A percentile compares a stretch with the other conserved stretches of the same genome.
phyloP scores from a whole-genome alignment of 805 yeast species.

The Blastobotrys robertii region DNA sequence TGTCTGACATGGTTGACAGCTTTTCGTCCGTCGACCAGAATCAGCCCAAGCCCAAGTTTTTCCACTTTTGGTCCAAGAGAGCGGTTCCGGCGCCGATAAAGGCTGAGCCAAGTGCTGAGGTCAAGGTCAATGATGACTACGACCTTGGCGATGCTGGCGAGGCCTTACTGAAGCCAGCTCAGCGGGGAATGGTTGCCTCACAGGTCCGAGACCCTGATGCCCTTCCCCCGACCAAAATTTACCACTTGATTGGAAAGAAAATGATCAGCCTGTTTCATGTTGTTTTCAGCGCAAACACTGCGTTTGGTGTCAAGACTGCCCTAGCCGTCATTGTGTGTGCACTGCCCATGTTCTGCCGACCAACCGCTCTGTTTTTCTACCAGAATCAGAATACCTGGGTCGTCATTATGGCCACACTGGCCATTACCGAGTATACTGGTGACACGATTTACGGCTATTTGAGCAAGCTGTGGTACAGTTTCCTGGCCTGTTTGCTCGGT shows the following conservation, averaged over 20 bases:
- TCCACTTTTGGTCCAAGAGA: conserved; percentile 11
- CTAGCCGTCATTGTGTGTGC: conserved; percentile 15
- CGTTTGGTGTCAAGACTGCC: conserved; percentile 20
- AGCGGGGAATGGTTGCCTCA: neutral
- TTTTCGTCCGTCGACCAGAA: conserved; percentile 9
- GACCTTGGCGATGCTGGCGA: neutral
- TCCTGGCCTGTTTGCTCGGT: conserved; percentile 24
- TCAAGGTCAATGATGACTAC: conserved; percentile 1
- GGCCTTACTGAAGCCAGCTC: conserved; percentile 2
- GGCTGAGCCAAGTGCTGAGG: neutral
- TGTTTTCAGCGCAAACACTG: conserved; percentile 9
- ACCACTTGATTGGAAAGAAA: conserved; percentile 19
- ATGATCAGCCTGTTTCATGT: conserved; percentile 4
- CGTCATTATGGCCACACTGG: conserved; percentile 23
- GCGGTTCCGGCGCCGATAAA: neutral
- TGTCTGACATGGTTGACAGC: conserved; percentile 3
- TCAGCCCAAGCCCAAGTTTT: conserved; percentile 11
- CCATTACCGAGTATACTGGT: conserved; percentile 20
- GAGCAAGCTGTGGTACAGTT: conserved; percentile 20
- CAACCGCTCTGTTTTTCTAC: conserved; percentile 19
- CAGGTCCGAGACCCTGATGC: conserved; percentile 25
- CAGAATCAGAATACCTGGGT: conserved; percentile 24
- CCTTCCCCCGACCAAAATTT: conserved; percentile 20
- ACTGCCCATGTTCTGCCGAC: conserved; percentile 19
- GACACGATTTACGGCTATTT: conserved; percentile 23